Base-by-base conservation (phyloP, 2,329 filamentous ascomycete species). In the Sporothrix inflata region DNA sequence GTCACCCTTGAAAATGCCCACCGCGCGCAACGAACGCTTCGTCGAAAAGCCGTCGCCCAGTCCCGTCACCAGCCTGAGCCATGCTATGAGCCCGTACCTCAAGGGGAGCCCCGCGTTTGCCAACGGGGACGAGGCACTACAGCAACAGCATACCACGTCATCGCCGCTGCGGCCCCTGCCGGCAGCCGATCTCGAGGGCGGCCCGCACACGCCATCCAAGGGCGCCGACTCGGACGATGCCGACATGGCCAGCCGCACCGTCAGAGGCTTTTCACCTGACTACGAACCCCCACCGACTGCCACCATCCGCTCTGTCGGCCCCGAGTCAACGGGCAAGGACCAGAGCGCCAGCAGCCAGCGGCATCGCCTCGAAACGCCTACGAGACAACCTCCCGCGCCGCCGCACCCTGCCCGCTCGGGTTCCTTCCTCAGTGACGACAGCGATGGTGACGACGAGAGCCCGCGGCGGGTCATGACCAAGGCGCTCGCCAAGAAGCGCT, bases 41-140 rank as follows among this genome's bases (percentile, higher is more conserved):
- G 70, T 77, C 6, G 63, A 68, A 21, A 80, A 81, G 68, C 78
- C 82, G 11, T 81, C 84, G 74, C 83, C 83, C 49, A 94, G 89
- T 77, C 90, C 93, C 19, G 88, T 91, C 49, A 96, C 92, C 79
- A 97, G 94, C 81, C 84, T 97, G 76, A 89, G 93, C 73, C 89
- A 93, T 81, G 92, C 93, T 69, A 97, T 97, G 94, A 92, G 91
- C 81, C 94, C 93, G 7, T 98, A 94, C 79, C 83, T 97, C 24
- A 82, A 81, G 70, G 79, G 77, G 42, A 81, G 78, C 70, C 78
- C 78, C 6, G 74, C 72, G 2, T 60, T 60, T 19, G 42, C 71
- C 30, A 69, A 70, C 19, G 71, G 71, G 1, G 16, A 53, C 19
- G 60, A 14, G 8, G 38, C 70, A 7, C 2, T 40, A 14, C 65